Evolutionary conservation across 768 basidiomycete species (phyloP).

Genomic region (Xerocomellus intermedius): DNA sequence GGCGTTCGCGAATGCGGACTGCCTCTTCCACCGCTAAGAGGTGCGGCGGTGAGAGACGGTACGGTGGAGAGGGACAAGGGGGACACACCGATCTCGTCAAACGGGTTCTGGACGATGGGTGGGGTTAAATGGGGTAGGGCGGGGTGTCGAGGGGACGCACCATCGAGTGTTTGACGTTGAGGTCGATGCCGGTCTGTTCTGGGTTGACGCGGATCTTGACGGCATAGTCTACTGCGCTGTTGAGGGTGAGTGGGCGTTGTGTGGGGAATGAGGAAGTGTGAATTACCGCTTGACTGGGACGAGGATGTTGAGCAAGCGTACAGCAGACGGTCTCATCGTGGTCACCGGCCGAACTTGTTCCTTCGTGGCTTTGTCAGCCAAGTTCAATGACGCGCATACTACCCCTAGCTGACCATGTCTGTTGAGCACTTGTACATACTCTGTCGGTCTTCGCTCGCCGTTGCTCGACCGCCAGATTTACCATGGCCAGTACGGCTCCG

Average conservation of each 20-base stretch:
- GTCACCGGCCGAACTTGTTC: too few relatives aligned
- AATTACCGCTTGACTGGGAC: slow-evolving; percentile 88
- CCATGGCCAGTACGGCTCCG: too few relatives aligned
- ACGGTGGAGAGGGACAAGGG: background rate
- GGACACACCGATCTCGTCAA: slow-evolving; percentile 91
- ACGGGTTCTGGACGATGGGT: slow-evolving; percentile 74
- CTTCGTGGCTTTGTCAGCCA: too few relatives aligned
- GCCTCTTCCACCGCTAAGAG: slow-evolving; percentile 91
- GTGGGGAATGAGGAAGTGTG: background rate
- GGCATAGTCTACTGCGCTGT: slow-evolving; percentile 91
- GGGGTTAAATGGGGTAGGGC: background rate
- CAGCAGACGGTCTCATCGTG: slow-evolving; percentile 78
- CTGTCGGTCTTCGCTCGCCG: too few relatives aligned
- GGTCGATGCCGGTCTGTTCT: slow-evolving; percentile 92
- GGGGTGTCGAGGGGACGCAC: slow-evolving; percentile 42
- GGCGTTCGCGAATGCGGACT: slow-evolving; percentile 84
- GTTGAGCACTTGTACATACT: too few relatives aligned
- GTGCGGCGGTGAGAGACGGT: background rate
- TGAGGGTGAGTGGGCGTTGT: background rate
- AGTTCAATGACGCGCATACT: too few relatives aligned
- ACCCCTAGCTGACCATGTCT: too few relatives aligned
- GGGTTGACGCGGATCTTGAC: slow-evolving; percentile 98
- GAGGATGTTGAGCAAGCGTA: slow-evolving; percentile 79
- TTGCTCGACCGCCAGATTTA: too few relatives aligned
- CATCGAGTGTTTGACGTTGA: slow-evolving; percentile 99